These are phyloP conservation scores for Ogataea nitratoaversa DNA, from an alignment of 805 yeast genomes.

Conservation along the genomic window DNA sequence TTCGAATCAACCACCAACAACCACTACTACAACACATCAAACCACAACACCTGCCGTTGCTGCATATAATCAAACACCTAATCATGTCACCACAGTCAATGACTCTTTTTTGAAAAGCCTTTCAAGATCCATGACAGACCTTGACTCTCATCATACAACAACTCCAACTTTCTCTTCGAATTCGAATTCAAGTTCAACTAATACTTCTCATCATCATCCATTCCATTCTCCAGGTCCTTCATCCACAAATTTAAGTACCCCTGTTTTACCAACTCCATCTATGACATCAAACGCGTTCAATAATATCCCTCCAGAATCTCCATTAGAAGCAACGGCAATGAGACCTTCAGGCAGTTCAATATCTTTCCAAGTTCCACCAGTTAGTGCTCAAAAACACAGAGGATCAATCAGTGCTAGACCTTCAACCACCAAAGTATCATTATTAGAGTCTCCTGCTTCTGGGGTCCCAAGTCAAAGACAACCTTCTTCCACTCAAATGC, in stretches of 20 bases:
- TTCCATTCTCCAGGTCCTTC: neutral
- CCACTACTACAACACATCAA: neutral
- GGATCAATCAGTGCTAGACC: slow-evolving; percentile 58
- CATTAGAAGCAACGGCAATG: slow-evolving; percentile 13
- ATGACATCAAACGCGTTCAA: neutral
- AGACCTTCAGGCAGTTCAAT: slow-evolving; percentile 24
- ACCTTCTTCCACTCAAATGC: slow-evolving; percentile 18
- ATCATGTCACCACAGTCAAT: neutral
- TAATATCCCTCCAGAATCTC: slow-evolving; percentile 9
- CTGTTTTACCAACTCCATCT: neutral
- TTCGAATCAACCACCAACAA: neutral
- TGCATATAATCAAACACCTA: neutral
- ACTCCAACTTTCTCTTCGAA: neutral
- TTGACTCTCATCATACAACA: neutral
- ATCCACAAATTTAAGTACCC: neutral
- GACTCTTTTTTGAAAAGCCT: neutral
- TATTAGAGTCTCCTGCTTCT: slow-evolving; percentile 20
- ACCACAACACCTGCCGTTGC: neutral
- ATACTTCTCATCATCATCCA: too few relatives aligned
- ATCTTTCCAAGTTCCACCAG: slow-evolving; percentile 45
- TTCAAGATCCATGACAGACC: too few relatives aligned
- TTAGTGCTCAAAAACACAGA: slow-evolving; percentile 40
- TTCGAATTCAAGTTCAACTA: neutral
- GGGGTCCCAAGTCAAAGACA: slow-evolving; percentile 28
- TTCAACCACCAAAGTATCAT: slow-evolving; percentile 32